Evolutionary conservation across 2,329 filamentous ascomycete species (phyloP).

Genomic region (Xenoacremonium recifei): DNA sequence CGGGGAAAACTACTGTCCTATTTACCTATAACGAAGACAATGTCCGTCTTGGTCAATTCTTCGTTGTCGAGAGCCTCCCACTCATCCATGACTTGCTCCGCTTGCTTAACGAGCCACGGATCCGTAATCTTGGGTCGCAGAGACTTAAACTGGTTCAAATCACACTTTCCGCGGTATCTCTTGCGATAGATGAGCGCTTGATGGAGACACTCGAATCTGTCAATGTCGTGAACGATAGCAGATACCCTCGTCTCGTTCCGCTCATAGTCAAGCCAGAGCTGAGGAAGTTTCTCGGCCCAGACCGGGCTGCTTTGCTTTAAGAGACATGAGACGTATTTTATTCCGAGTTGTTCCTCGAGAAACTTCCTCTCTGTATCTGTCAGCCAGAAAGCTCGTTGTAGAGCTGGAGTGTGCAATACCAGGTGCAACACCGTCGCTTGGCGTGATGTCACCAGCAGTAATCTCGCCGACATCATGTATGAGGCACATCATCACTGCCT

Average conservation of each 20-base stretch:
- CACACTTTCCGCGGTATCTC: neutral
- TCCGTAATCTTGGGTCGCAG: constrained; percentile 5
- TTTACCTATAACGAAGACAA: constrained; percentile 12
- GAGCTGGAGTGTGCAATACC: neutral
- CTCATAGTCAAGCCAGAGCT: constrained; percentile 8
- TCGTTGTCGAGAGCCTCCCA: constrained; percentile 8
- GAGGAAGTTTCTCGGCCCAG: constrained; percentile 6
- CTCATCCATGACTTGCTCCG: constrained; percentile 8
- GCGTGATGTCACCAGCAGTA: constrained; percentile 10
- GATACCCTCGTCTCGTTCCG: constrained; percentile 8
- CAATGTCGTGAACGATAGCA: constrained; percentile 7
- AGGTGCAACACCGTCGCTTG: constrained; percentile 1
- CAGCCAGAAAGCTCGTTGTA: no score
- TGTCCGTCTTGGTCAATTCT: constrained; percentile 1
- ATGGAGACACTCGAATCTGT: constrained; percentile 9
- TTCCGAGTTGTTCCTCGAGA: constrained; percentile 9
- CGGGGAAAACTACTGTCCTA: neutral
- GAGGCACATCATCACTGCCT: constrained; percentile 10
- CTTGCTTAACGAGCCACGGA: constrained; percentile 8
- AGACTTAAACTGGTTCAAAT: constrained; percentile 2
- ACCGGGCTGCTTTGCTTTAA: constrained; percentile 5
- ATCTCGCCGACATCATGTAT: constrained; percentile 9
- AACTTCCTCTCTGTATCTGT: constrained; percentile 1
- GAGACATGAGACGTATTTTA: constrained; percentile 9
- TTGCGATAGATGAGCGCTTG: constrained; percentile 7